Percentiles rank a stretch among this genome's conserved stretches.
These are phyloP conservation scores for Rhizodiscina lignyota DNA, from an alignment of 495 filamentous ascomycete genomes.

Conservation along the genomic window DNA sequence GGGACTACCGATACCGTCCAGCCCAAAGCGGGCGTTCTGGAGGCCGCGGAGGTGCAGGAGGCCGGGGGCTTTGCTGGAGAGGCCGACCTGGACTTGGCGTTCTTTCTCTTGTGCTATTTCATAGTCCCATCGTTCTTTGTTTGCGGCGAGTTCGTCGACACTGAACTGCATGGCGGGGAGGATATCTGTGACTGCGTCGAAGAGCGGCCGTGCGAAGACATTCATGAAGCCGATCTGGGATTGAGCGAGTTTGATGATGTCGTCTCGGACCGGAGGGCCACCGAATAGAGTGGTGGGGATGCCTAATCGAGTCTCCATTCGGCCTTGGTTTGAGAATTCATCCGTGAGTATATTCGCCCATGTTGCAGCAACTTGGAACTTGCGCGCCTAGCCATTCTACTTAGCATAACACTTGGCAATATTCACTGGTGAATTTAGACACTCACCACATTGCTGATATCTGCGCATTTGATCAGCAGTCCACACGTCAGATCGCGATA, in stretches of 20 bases:
- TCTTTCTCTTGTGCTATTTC: slow-evolving; percentile 38
- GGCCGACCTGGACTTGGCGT: not conserved
- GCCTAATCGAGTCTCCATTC: slow-evolving; percentile 75
- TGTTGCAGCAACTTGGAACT: slow-evolving; percentile 59
- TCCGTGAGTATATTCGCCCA: slow-evolving; percentile 89
- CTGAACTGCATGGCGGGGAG: slow-evolving; percentile 70
- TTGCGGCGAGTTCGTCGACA: slow-evolving; percentile 59
- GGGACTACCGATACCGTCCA: not conserved
- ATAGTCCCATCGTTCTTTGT: slow-evolving; percentile 55
- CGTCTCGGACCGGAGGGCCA: slow-evolving; percentile 66
- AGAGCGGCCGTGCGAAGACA: slow-evolving; percentile 80
- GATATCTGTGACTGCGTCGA: slow-evolving; percentile 69
- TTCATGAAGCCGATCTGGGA: slow-evolving; percentile 94
- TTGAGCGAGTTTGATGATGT: slow-evolving; percentile 61
- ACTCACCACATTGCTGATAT: slow-evolving; percentile 91
- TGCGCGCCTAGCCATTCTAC: slow-evolving; percentile 48
- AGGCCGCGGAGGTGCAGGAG: too few species aligned
- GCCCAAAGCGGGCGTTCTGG: not conserved
- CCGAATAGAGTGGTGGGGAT: slow-evolving; percentile 76
- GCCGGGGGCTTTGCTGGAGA: not conserved
- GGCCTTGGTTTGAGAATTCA: slow-evolving; percentile 82
- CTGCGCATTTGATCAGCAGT: slow-evolving; percentile 90
- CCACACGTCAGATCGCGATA: slow-evolving; percentile 68
- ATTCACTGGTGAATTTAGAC: too few species aligned
- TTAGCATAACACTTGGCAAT: not conserved